Evolutionary conservation across 257 asterid genomes (phyloP), one percentile per base, ranked within the genome.

Genomic region (Solanum pimpinellifolium): DNA sequence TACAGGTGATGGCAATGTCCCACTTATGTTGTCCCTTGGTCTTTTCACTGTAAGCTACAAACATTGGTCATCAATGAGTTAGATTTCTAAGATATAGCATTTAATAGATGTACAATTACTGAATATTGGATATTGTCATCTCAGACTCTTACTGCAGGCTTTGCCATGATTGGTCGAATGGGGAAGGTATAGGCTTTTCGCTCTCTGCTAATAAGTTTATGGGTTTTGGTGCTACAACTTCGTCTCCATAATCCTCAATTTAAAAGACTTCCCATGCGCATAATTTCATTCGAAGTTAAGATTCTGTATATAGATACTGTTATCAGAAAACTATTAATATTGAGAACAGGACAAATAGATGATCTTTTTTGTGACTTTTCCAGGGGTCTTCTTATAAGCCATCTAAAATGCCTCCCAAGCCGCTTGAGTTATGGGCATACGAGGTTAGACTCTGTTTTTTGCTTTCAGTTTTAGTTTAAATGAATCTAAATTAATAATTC

Each of bases 361-460:
- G 82, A 21, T 21, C 23, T 11, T 21, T 21, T 23, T 74, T 74
- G 20, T 74, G 82, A 39, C 18, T 16, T 47, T 31, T 13, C 74
- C 59, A 65, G 66, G 27, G 27, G 16, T 70, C 62, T 87, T 91
- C 90, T 14, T 95, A 94, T 90, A 90, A 91, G 87, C 95, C 96
- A 49, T 90, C 99, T 31, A 94, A 95, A 89, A 77, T 94, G 93
- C 98, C 99, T 9, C 93, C 96, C 3, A 90, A 93, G 91, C 99
- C 99, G 68, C 98, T 97, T 29, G 96, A 94, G 89, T 87, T 95
- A 72, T 97, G 98, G 99, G 99, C 99, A 13, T 97, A 94, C 69
- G 99, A 95, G 98, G 99, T 95, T 87, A 88, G 92, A 87, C 84
- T 75, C 4, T 49, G 49, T 59, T 21, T 89, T 37, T 80, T 46